Evolutionary conservation across 176 grass and related monocot species (phyloP), one percentile per base, ranked within the genome.

Genomic region (Aegilops speltoides): DNA sequence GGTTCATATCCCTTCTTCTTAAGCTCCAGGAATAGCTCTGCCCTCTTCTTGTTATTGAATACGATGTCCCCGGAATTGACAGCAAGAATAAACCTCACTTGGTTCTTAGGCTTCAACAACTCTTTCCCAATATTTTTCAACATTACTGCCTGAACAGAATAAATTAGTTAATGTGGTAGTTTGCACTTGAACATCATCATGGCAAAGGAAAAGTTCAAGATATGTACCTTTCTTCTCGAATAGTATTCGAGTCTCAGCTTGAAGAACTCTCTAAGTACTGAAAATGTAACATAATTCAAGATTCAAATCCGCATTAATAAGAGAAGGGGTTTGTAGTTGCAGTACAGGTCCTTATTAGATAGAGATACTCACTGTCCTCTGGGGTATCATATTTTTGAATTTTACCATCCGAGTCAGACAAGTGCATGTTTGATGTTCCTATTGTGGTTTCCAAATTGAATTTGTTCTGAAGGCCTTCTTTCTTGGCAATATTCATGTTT

Each of bases 381-480:
- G 97, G 94, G 2, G 62, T 88, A 23, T 96, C 92, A 26, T 96
- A 99, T 69, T 99, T 96, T 33, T 71, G 87, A 56, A 99, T 99
- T 77, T 86, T 90, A 14, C 94, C 90, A 14, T 93, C 79, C 1
- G 85, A 72, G 57, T 93, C 92, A 91, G 94, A 99, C 77, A 99
- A 77, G 78, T 99, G 97, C 97, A 99, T 99, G 70, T 96, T 99
- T 56, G 97, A 81, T 23, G 92, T 99, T 25, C 82, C 85, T 22
- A 96, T 81, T 31, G 91, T 88, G 22, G 94, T 94, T 50, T 89
- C 94, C 68, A 99, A 24, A 79, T 94, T 99, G 68, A 99, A 96
- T 65, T 93, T 99, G 74, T 96, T 94, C 83, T 83, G 62, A 14
- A 99, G 77, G 5, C 97, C 97, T 99, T 99, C 97, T 83, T 93